Base-by-base conservation (phyloP, 2,329 filamentous ascomycete species). In the Cladophialophora bantiana region DNA sequence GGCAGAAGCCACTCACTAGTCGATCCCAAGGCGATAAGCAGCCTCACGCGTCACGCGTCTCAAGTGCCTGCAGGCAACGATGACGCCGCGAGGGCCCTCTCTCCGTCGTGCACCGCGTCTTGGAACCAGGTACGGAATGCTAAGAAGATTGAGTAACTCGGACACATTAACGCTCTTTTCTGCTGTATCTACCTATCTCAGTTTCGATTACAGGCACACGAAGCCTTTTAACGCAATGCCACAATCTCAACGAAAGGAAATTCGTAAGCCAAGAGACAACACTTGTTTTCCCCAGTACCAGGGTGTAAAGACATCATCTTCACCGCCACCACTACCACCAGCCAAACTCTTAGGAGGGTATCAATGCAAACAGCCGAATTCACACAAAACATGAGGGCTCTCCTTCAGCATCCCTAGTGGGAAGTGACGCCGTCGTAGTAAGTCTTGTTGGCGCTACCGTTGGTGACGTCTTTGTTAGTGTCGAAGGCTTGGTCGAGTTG, bases 401-500 rank as follows among this genome's bases (percentile, higher is more conserved):
- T 36, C 13, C 32, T 7, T 18, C 13, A 6, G 9, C 9, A 35
- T 26, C 50, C 40, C 36, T 62, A 66, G 3, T 68, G 52, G 38
- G 65, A 62, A 54, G 71, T 70, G 6, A 68, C 65, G 35, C 68
- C 68, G 31, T 73, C 70, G 20, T 72, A 70, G 42, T 62, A 71
- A 35, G 68, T 66, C 40, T 62, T 64, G 53, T 38, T 67, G 40
- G 58, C 34, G 42, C 64, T 70, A 36, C 35, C 55, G 18, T 59
- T 62, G 31, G 64, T 55, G 31, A 65, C 64, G 26, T 32, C 36
- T 12, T 66, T 67, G 52, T 69, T 64, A 18, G 59, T 48, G 35
- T 75, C 65, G 58, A 73, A 82, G 10, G 81, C 81, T 63, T 77
- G 76, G 66, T 82, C 78, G 55, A 84, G 78, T 73, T 84, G 81